Conservation (phyloP, 352 stramenopile genomes). For the Globisporangium sylvaticum region DNA sequence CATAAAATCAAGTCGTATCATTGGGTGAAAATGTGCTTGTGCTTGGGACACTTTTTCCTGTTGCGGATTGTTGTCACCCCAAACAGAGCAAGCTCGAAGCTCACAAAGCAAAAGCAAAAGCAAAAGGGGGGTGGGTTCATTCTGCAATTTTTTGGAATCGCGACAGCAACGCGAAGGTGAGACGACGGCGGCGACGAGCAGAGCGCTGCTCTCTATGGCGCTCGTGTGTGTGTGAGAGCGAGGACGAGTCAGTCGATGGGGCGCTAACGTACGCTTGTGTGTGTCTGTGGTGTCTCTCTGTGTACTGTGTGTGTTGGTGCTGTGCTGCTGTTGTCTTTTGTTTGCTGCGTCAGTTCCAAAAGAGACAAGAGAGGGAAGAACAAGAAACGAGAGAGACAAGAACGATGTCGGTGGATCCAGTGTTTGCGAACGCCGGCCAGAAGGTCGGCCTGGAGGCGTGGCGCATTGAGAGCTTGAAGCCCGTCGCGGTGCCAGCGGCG, state of each 20-base stretch:
- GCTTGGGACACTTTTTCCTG: slow-evolving; percentile 3
- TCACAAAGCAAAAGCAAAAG: not conserved
- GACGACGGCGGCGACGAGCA: not conserved
- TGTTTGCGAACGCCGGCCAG: slow-evolving; percentile 57
- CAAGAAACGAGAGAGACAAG: slow-evolving; percentile 3
- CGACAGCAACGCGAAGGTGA: not conserved
- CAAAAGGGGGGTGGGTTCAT: slow-evolving; percentile 6
- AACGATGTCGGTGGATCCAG: slow-evolving; percentile 56
- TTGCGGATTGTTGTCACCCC: not conserved
- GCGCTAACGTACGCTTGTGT: slow-evolving; percentile 2
- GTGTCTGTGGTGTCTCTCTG: not conserved
- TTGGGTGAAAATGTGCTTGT: not conserved
- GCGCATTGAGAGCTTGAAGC: slow-evolving; percentile 81
- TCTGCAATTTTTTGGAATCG: slow-evolving; percentile 5
- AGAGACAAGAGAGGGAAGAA: not conserved
- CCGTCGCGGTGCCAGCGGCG: slow-evolving; percentile 44
- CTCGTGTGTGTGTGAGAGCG: not conserved
- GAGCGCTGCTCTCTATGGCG: not conserved
- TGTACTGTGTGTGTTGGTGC: no score
- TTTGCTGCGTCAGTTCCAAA: slow-evolving; percentile 1
- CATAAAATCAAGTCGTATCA: no score
- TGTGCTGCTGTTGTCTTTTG: no score
- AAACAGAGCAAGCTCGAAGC: not conserved
- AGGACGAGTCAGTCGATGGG: not conserved
- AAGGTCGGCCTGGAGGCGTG: slow-evolving; percentile 70